Evolutionary conservation across 163 green algal genomes (phyloP).

Genomic region (Prototheca wickerhamii): DNA sequence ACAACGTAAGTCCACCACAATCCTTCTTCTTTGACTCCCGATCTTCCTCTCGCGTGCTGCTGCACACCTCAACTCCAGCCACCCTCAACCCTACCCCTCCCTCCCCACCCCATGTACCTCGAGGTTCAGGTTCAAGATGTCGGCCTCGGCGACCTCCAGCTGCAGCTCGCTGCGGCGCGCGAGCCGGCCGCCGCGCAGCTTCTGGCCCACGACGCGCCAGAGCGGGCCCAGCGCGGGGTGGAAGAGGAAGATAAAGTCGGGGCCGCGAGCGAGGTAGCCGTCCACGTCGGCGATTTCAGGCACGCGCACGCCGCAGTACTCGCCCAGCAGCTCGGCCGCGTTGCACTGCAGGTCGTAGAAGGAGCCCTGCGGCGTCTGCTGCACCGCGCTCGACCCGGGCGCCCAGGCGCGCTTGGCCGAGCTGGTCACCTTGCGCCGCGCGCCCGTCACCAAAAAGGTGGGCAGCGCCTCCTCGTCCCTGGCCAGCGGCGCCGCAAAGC

Average conservation of each 20-base stretch:
- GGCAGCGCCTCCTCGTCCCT: constrained; percentile 36
- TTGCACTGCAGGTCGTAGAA: constrained; percentile 94
- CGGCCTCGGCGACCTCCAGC: constrained; percentile 81
- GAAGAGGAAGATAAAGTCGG: constrained; percentile 85
- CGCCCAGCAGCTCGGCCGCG: constrained; percentile 59
- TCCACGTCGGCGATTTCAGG: constrained; percentile 28
- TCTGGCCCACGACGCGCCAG: constrained; percentile 92
- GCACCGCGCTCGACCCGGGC: constrained; percentile 59
- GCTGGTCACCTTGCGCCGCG: constrained; percentile 73
- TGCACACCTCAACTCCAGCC: too few relatives aligned
- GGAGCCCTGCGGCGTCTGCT: constrained; percentile 92
- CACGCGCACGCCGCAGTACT: neutral
- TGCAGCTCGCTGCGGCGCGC: constrained; percentile 67
- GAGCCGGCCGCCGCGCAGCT: constrained; percentile 75
- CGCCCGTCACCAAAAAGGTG: constrained; percentile 94
- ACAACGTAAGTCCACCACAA: too few relatives aligned
- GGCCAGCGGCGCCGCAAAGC: constrained; percentile 30
- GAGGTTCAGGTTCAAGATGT: constrained; percentile 61
- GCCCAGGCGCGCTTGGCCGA: constrained; percentile 83
- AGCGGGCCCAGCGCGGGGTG: constrained; percentile 89
- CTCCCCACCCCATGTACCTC: too few relatives aligned
- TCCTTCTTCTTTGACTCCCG: too few relatives aligned
- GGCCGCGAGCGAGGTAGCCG: constrained; percentile 61
- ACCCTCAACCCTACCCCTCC: too few relatives aligned
- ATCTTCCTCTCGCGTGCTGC: too few relatives aligned